Conservation (phyloP, 148 eudicot genomes). For the Silene uniflora region DNA sequence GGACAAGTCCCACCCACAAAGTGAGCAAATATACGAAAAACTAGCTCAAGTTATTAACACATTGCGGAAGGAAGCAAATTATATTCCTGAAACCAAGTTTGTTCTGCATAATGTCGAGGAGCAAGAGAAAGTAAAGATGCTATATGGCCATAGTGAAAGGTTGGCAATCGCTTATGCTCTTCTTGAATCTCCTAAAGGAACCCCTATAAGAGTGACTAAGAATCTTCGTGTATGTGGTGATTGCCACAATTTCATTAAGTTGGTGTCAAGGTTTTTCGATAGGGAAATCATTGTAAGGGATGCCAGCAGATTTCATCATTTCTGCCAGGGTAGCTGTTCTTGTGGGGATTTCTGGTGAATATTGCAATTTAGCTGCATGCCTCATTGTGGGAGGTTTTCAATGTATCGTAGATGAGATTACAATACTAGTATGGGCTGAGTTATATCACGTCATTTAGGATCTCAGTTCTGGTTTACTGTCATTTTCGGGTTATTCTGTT, state of each 20-base stretch:
- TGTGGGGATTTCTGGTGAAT: constrained; percentile 90
- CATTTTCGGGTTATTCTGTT: too few species aligned
- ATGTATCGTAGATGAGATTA: neutral
- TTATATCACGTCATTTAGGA: too few species aligned
- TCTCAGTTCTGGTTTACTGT: too few species aligned
- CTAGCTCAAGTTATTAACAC: constrained; percentile 39
- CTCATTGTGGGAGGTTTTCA: neutral
- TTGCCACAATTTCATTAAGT: constrained; percentile 69
- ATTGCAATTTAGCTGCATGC: neutral
- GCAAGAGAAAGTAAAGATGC: constrained; percentile 58
- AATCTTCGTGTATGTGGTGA: constrained; percentile 88
- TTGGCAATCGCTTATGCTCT: constrained; percentile 81
- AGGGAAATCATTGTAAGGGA: constrained; percentile 71
- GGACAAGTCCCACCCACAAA: constrained; percentile 67
- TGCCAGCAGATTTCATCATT: constrained; percentile 88
- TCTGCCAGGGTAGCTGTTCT: constrained; percentile 62
- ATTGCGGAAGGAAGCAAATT: constrained; percentile 60
- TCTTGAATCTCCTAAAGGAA: constrained; percentile 39
- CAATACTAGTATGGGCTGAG: neutral
- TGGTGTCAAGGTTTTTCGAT: constrained; percentile 49
- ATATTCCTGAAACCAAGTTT: constrained; percentile 54
- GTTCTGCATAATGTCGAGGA: constrained; percentile 76
- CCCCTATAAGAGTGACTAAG: constrained; percentile 68
- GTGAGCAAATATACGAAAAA: constrained; percentile 47
- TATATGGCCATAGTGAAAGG: constrained; percentile 76